Evolutionary conservation across 176 grass and related monocot genomes (phyloP).

Genomic region (Luzula sylvatica): DNA sequence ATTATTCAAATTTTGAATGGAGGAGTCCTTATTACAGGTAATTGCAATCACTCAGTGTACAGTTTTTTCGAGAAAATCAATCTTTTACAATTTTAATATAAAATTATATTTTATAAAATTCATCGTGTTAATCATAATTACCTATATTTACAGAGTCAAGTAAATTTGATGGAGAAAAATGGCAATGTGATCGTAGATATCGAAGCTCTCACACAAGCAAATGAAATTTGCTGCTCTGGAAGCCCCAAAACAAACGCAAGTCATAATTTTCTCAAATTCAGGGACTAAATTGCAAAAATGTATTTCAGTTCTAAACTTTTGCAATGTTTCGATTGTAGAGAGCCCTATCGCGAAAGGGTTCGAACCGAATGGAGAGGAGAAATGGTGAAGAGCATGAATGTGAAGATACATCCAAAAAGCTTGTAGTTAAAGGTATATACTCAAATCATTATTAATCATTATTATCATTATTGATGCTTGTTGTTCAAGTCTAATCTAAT

Average conservation of each 20-base stretch:
- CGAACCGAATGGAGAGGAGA: slow-evolving; percentile 58
- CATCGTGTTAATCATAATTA: neutral
- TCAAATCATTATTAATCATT: neutral
- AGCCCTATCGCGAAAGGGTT: slow-evolving; percentile 79
- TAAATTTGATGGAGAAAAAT: slow-evolving; percentile 59
- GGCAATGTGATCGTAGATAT: slow-evolving; percentile 67
- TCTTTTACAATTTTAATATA: neutral
- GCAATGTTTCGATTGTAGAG: slow-evolving; percentile 37
- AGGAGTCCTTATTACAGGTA: slow-evolving; percentile 14
- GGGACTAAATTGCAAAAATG: neutral
- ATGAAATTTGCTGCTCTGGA: slow-evolving; percentile 77
- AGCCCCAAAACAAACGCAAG: slow-evolving; percentile 73
- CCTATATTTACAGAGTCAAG: slow-evolving; percentile 30
- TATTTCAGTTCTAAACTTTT: neutral
- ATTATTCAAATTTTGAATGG: slow-evolving; percentile 6
- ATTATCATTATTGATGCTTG: slow-evolving; percentile 1
- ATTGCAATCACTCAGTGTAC: neutral
- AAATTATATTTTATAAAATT: neutral
- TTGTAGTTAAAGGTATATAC: slow-evolving; percentile 64
- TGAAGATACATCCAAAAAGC: slow-evolving; percentile 52
- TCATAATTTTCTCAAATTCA: slow-evolving; percentile 10
- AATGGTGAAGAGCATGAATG: slow-evolving; percentile 53
- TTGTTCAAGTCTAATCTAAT: slow-evolving; percentile 18
- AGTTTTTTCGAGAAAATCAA: neutral
- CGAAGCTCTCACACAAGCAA: slow-evolving; percentile 50